Evolutionary conservation across 345 rosid genomes (phyloP).

Genomic region (Brassica carinata): DNA sequence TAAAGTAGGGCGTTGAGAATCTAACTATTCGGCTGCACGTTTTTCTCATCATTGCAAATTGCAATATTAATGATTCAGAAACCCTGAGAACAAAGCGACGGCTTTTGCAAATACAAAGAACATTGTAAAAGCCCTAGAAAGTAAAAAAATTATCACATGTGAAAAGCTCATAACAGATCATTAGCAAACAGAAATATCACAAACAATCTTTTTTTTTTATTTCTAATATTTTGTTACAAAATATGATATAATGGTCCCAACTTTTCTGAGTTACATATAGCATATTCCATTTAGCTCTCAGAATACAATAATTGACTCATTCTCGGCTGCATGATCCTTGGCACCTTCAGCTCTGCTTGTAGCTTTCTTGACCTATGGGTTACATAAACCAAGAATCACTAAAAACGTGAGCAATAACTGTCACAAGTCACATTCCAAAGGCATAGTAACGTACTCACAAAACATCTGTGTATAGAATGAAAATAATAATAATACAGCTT

Average conservation of each 20-base stretch:
- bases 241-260: background rate
- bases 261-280: background rate
- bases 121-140: background rate
- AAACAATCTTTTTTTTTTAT: background rate
- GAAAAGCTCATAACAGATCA: background rate
- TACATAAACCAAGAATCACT: background rate
- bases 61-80: background rate
- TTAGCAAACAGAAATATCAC: background rate
- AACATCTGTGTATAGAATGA: background rate
- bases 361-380: constrained; percentile 47
- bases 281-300: constrained; percentile 2
- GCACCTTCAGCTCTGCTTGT: constrained; percentile 27
- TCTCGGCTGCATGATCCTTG: background rate
- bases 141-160: background rate
- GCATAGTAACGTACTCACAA: background rate
- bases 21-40: constrained; percentile 2
- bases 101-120: background rate
- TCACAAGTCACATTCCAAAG: background rate
- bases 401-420: background rate
- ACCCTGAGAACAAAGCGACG: background rate
- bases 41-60: constrained; percentile 5
- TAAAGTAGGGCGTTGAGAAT: constrained; percentile 9
- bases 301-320: constrained; percentile 4
- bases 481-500: background rate
- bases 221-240: background rate